phyloP scores from a whole-genome alignment of 73 alveolate genomes.

The Tetrahymena elliotti region DNA sequence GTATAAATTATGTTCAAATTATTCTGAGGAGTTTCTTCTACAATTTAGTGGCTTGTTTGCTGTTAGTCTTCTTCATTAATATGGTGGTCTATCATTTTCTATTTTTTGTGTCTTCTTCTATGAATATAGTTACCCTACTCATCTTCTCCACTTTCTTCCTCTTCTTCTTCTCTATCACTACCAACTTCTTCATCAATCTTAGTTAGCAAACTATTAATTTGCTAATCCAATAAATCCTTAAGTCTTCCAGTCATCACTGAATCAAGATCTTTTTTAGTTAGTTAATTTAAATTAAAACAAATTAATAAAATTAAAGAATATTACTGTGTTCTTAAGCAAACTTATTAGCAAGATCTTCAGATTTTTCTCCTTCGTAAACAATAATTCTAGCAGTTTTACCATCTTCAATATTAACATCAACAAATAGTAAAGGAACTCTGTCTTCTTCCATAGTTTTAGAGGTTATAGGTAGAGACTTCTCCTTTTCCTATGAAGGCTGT shows the following conservation, averaged over 20 bases:
- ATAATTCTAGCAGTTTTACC: conserved; percentile 79
- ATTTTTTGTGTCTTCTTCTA: neutral
- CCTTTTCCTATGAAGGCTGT: neutral
- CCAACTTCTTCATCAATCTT: conserved; percentile 64
- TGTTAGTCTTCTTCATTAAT: neutral
- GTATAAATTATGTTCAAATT: neutral
- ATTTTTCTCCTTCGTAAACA: conserved; percentile 88
- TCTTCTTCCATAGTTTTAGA: conserved; percentile 6
- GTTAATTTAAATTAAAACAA: neutral
- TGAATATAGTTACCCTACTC: neutral
- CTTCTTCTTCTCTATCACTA: neutral
- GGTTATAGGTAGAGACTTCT: neutral
- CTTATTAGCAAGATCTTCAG: conserved; percentile 76
- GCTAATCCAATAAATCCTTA: conserved; percentile 54
- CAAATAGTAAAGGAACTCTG: conserved; percentile 73
- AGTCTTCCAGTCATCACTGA: conserved; percentile 47
- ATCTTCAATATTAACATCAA: conserved; percentile 89
- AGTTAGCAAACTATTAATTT: conserved; percentile 59
- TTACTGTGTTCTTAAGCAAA: conserved; percentile 74
- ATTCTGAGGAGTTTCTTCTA: neutral
- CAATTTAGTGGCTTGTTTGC: neutral
- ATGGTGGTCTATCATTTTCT: neutral
- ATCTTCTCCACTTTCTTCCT: neutral
- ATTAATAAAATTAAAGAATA: conserved; percentile 40
- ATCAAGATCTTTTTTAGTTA: conserved; percentile 10